Base-by-base conservation (phyloP, 1,284 basidiomycete genomes). In the Microbotryum lychnidis-dioicae region DNA sequence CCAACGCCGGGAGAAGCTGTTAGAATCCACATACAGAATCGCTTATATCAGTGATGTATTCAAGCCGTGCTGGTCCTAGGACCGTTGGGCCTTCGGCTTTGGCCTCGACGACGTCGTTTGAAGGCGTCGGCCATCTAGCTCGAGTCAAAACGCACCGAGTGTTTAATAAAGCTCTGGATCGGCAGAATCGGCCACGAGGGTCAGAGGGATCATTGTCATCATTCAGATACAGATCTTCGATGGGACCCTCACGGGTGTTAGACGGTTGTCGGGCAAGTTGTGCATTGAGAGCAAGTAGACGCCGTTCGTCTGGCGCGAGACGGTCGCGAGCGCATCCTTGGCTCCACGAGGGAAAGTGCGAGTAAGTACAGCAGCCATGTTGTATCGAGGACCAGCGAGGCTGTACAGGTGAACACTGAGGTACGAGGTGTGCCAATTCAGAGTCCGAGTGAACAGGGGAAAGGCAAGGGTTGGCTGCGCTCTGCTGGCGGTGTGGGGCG, bases 251-350 rank as follows among this genome's bases (percentile, higher is more conserved):
- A 61, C 60, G 2, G 67, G 67, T 2, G 66, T 65, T 42, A 71
- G 56, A 7, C 70, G 29, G 56, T 71, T 71, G 55, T 71, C 70
- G 7, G 67, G 67, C n/a, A 23, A 6, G 50, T 64, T 58, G 47
- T 62, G 46, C 61, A 71, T 65, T 29, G 52, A 31, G 6, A 70
- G 45, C 2, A 68, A 21, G 45, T 52, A 71, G 6, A 70, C 57
- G 1, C 62, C 62, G 10, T 46, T 31, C 1, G 44, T 18, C 1
- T 58, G 58, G 16, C 47, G 23, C 3, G 54, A 49, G 12, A 63
- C 62, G n/a, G 48, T 37, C 8, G 48, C 47, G 21, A 57, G 62
- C 20, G 63, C 63, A 14, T 20, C 4, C 54, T 42, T 23, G 46
- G 46, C 9, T 46, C 21, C 37, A 48, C 58, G 37, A 42, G 37